These are phyloP conservation scores for Aspergillus campestris DNA, from an alignment of 495 filamentous ascomycete species.

Conservation along the genomic window DNA sequence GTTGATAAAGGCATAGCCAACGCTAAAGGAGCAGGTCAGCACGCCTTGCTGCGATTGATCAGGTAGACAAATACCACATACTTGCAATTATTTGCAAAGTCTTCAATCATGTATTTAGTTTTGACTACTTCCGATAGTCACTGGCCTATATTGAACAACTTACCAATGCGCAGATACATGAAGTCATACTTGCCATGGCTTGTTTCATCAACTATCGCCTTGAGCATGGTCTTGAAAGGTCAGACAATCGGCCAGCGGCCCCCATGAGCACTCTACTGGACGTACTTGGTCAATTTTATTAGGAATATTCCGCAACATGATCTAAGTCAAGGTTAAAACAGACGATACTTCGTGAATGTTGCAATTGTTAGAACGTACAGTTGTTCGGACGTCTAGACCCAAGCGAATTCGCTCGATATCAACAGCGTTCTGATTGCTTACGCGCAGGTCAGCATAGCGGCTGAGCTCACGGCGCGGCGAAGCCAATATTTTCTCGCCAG, in stretches of 20 bases:
- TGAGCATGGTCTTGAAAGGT: conserved; percentile 49
- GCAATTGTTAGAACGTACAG: conserved; percentile 40
- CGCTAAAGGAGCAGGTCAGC: conserved; percentile 46
- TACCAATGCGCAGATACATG: conserved; percentile 85
- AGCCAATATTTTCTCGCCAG: conserved; percentile 13
- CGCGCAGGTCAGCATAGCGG: conserved; percentile 19
- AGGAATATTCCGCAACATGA: conserved; percentile 95
- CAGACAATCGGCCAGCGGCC: neutral
- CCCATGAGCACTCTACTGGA: neutral
- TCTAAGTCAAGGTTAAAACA: conserved; percentile 34
- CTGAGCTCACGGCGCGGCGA: conserved; percentile 15
- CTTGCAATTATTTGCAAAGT: conserved; percentile 87
- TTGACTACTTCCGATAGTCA: neutral
- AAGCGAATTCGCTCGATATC: conserved; percentile 56
- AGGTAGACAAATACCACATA: conserved; percentile 32
- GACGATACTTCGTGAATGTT: too few relatives aligned
- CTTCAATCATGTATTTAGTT: conserved; percentile 22
- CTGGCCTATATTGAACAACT: conserved; percentile 1
- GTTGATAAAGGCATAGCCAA: conserved; percentile 98
- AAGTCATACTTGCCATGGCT: conserved; percentile 84
- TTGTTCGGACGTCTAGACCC: conserved; percentile 64
- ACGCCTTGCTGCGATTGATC: neutral
- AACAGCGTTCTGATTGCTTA: conserved; percentile 54
- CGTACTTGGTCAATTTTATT: conserved; percentile 74
- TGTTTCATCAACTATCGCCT: conserved; percentile 67